Conservation (phyloP, 2,329 filamentous ascomycete genomes). For the Sclerotinia spermophila region DNA sequence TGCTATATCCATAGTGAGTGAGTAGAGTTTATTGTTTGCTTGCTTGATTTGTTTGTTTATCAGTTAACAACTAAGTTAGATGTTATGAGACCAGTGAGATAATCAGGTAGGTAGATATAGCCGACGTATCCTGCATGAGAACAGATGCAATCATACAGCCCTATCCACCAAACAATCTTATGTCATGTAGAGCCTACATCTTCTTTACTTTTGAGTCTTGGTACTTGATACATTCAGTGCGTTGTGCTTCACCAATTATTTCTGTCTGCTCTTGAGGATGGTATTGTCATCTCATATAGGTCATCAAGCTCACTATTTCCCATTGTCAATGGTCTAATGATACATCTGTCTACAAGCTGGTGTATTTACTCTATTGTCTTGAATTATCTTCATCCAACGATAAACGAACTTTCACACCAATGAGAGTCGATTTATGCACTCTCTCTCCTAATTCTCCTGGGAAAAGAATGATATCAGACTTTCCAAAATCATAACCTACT, state of each 20-base stretch:
- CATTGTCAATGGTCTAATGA: neutral
- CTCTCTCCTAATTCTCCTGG: neutral
- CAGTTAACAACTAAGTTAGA: neutral
- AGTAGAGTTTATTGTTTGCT: neutral
- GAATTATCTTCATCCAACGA: neutral
- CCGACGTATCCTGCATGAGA: neutral
- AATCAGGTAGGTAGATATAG: neutral
- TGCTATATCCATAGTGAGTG: neutral
- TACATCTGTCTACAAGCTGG: too few relatives aligned
- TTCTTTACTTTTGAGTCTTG: neutral
- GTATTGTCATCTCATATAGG: neutral
- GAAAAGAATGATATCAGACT: neutral
- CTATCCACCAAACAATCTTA: neutral
- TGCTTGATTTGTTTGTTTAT: neutral
- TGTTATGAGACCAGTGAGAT: neutral
- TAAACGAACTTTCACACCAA: neutral
- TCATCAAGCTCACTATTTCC: neutral
- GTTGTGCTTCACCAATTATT: too few relatives aligned
- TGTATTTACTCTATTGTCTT: neutral
- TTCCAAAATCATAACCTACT: neutral
- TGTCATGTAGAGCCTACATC: neutral
- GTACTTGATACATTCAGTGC: too few relatives aligned
- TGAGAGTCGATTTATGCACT: neutral
- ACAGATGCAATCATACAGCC: neutral
- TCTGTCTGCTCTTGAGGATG: neutral